A percentile compares a stretch with the other conserved stretches of the same genome.
phyloP scores from a whole-genome alignment of 306 rosid genomes.

The Malus fusca region DNA sequence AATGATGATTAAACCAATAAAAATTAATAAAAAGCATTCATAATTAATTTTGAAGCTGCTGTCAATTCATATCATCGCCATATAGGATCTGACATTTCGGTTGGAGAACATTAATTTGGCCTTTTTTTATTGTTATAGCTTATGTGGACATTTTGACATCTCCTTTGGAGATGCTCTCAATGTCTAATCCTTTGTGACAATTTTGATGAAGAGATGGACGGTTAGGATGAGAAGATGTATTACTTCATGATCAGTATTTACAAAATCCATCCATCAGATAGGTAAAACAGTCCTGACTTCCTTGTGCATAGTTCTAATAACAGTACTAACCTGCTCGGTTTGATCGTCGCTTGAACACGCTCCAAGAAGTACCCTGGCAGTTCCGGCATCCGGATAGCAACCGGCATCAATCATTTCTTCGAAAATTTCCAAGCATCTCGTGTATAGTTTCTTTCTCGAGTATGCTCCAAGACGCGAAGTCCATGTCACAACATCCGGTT shows the following conservation, averaged over 20 bases:
- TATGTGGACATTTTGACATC: too few species aligned
- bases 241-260: not conserved
- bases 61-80: too few species aligned
- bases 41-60: too few species aligned
- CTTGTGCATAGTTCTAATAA: slow-evolving; percentile 77
- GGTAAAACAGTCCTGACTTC: slow-evolving; percentile 49
- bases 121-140: too few species aligned
- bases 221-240: not conserved
- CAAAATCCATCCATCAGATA: slow-evolving; percentile 16
- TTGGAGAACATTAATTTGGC: too few species aligned
- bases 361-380: slow-evolving; percentile 75
- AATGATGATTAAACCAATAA: too few species aligned
- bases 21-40: too few species aligned
- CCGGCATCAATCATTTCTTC: slow-evolving; percentile 91
- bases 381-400: slow-evolving; percentile 90
- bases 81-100: too few species aligned
- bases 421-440: slow-evolving; percentile 70
- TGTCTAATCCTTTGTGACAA: not conserved
- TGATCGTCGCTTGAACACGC: slow-evolving; percentile 76
- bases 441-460: slow-evolving; percentile 71
- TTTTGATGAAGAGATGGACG: not conserved
- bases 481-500: slow-evolving; percentile 95
- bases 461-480: slow-evolving; percentile 86
- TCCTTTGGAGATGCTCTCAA: not conserved
- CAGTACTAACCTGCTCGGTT: slow-evolving; percentile 61